Evolutionary conservation across 768 basidiomycete species (phyloP), one percentile per base, ranked within the genome.

Genomic region (Rhodotorula sphaerocarpa): DNA sequence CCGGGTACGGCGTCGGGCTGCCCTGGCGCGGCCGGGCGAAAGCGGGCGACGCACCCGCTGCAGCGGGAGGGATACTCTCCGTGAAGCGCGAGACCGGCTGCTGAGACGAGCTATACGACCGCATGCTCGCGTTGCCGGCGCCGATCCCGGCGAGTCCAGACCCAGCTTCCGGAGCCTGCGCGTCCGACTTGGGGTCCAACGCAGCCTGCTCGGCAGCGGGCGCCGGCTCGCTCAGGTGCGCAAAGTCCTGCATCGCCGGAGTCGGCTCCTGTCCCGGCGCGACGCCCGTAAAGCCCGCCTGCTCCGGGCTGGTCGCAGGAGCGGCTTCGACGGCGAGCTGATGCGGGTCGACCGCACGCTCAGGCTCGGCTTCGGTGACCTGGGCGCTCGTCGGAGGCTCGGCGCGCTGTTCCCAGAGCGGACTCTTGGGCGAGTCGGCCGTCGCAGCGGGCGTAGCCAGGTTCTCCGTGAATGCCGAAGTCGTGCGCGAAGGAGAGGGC

Each of bases 191-290:
- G 21, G n/a, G 16, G 7, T 33, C 28, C 34, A 21, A 27, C 7
- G 12, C 30, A 20, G 23, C 34, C 41, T 57, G 31, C 21, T 52
- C 45, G 11, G 44, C 57, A 30, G 14, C 7, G 42, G 55, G 33
- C 9, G 44, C 48, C 48, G 63, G 58, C 50, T 31, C 6, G 10
- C 30, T 36, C 7, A 65, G 55, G 44, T 59, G 63, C 33, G 63
- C 55, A 41, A 65, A 52, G 33, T 65, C 63, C n/a, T 47, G 46
- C 47, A 55, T 52, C 20, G 63, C 63, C 34, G 42, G 43, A 0
- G 63, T 65, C 12, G 34, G 12, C 27, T 27, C 28, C 4, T 28
- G 51, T 21, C 56, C 61, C 0, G 25, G 23, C 5, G 57, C 21
- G 20, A 51, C 41, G 18, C 3, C 21, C 1, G 54, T 41, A 53